phyloP scores from a whole-genome alignment of 257 asterid genomes.

The Solanum paucissectum region DNA sequence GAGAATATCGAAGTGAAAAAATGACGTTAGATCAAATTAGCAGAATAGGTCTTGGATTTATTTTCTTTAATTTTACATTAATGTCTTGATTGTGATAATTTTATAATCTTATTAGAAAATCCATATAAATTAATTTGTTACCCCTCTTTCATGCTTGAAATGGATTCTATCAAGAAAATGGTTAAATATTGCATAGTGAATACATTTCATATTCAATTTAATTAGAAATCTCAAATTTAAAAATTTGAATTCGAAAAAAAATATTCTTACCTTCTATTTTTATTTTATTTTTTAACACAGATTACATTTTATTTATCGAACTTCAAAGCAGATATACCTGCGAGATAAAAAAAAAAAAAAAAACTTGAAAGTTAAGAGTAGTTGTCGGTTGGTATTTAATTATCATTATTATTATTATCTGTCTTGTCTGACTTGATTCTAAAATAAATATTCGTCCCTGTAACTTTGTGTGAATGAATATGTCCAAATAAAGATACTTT shows the following conservation, averaged over 20 bases:
- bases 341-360: too few relatives aligned
- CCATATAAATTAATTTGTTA: neutral
- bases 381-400: too few relatives aligned
- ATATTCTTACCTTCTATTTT: too few relatives aligned
- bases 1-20: neutral
- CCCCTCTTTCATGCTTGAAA: neutral
- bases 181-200: neutral
- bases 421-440: neutral
- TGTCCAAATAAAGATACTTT: neutral
- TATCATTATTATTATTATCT: neutral
- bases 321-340: too few relatives aligned
- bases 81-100: neutral
- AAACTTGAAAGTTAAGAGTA: too few relatives aligned
- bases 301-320: too few relatives aligned
- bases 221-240: too few relatives aligned
- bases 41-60: neutral
- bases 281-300: too few relatives aligned
- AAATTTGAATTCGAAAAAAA: neutral
- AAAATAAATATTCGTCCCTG: neutral
- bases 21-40: neutral
- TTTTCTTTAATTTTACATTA: neutral
- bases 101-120: neutral
- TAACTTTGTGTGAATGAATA: neutral
- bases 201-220: neutral
- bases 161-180: neutral